Base-by-base conservation (phyloP, 805 yeast species). In the Metschnikowia lunata region DNA sequence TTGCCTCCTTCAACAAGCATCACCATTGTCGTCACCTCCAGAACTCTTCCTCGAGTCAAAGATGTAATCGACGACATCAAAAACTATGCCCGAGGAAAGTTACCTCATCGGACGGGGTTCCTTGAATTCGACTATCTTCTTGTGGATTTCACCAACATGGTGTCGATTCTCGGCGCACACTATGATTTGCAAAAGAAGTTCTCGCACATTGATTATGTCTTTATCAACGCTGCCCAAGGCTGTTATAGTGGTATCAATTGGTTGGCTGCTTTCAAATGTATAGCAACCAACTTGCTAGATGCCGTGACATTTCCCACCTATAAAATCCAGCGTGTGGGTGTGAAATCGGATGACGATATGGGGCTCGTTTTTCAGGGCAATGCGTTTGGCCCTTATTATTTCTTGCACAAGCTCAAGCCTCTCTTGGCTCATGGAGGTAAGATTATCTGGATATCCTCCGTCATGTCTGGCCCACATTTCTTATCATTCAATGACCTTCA, bases 281-380 rank as follows among this genome's bases (percentile, higher is more conserved):
- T 88, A 10, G 59, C 79, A 12, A 59, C 71, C 1, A 75, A 78
- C 51, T 96, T 97, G 4, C 64, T 88, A 27, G 78, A 79, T 37
- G 93, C 93, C 2, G 91, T 84, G n/a, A 93, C 98, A 0, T 80
- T 77, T 47, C 97, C 97, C 8, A 80, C 82, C 1, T 90, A 86
- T 66, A 89, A 91, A 64, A 75, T 85, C 32, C 98, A 93, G 70
- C 73, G 76, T 45, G 74, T 79, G 13, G 97, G 97, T 4, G 82
- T 83, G 26, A 80, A 76, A 57, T 79, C 96, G 1, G 61, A 58
- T 14, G 99, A 93, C 63, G 89, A 79, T 0, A 55, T 91, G 71
- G 97, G 98, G 1, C 67, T 85, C 28, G 88, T 89, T 4, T 93
- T 91, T 69, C 96, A 93, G 64, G 95, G 93, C 6, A 93, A 93